phyloP scores from a whole-genome alignment of 352 stramenopile genomes.

The Phytopythium oedochilum region DNA sequence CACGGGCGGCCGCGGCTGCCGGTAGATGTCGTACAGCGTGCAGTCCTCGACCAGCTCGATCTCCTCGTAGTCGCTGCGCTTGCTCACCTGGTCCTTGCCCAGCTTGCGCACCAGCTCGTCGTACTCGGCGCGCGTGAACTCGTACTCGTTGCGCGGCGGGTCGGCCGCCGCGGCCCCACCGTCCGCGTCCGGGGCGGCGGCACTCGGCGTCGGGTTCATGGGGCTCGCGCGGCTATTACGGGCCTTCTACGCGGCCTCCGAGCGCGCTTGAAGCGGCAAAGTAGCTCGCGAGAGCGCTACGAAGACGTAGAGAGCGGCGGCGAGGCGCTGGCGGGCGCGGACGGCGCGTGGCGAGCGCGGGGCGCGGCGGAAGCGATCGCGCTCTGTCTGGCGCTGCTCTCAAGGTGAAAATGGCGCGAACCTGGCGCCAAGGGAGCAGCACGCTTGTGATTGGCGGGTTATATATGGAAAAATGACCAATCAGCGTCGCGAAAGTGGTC shows the following conservation, averaged over 20 bases:
- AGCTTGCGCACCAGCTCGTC: conserved; percentile 42
- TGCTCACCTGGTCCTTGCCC: conserved; percentile 40
- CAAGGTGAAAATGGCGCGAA: too few species aligned
- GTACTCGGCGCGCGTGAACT: conserved; percentile 71
- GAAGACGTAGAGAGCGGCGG: background rate
- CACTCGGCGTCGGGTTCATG: background rate
- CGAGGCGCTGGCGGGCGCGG: background rate
- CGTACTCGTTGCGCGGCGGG: conserved; percentile 48
- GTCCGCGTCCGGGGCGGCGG: background rate
- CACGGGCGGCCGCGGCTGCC: conserved; percentile 63
- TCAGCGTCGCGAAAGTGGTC: too few species aligned
- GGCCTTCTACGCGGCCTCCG: background rate
- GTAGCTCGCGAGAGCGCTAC: background rate
- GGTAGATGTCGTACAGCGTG: conserved; percentile 89
- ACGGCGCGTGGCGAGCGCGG: background rate
- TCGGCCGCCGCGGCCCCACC: background rate
- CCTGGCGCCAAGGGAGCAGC: too few species aligned
- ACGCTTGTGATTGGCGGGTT: too few species aligned
- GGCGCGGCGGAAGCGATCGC: background rate
- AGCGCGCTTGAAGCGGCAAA: background rate
- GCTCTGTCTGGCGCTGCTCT: too few species aligned
- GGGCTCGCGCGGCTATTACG: background rate
- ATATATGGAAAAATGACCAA: too few species aligned
- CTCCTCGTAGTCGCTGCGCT: conserved; percentile 84
- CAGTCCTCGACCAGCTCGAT: conserved; percentile 82